Conservation (phyloP, 805 yeast genomes). For the Sugiyamaella valdiviana region DNA sequence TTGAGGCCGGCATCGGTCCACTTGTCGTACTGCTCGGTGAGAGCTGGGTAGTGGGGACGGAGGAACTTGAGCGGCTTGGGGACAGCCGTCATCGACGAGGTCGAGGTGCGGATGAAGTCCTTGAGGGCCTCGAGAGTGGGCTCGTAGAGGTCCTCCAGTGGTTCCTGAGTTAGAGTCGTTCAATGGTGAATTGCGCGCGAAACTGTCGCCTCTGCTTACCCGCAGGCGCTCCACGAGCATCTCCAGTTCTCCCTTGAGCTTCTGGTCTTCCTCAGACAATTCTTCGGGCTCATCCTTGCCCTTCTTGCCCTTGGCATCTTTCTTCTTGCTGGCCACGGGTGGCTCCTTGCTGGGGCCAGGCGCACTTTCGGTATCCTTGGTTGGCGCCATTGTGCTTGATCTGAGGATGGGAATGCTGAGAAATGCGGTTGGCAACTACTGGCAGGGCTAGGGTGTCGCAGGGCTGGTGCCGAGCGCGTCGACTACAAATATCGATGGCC, state of each 20-base stretch:
- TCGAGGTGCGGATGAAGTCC: slow-evolving; percentile 76
- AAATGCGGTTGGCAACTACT: background rate
- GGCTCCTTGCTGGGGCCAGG: slow-evolving; percentile 1
- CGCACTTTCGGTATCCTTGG: slow-evolving; percentile 9
- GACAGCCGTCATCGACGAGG: slow-evolving; percentile 98
- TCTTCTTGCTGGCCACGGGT: slow-evolving; percentile 6
- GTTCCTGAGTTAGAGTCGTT: slow-evolving; percentile 24
- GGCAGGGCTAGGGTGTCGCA: background rate
- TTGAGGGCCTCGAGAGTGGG: slow-evolving; percentile 66
- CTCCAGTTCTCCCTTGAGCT: slow-evolving; percentile 80
- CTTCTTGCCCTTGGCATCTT: slow-evolving; percentile 27
- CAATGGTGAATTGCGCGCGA: background rate
- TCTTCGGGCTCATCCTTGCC: slow-evolving; percentile 59
- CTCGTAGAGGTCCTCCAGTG: slow-evolving; percentile 42
- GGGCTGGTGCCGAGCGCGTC: background rate
- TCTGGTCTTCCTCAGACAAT: slow-evolving; percentile 87
- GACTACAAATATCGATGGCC: background rate
- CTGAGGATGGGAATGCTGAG: slow-evolving; percentile 5
- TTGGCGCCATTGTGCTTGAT: slow-evolving; percentile 10
- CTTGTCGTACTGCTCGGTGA: slow-evolving; percentile 56
- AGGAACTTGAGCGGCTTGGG: slow-evolving; percentile 96
- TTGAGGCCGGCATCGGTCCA: slow-evolving; percentile 50
- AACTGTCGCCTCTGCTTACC: slow-evolving; percentile 37
- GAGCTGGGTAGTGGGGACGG: slow-evolving; percentile 74
- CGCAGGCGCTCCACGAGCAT: slow-evolving; percentile 72